Evolutionary conservation across 1,139 yeast species (phyloP).

Genomic region (Lodderomyces metapsilosis): DNA sequence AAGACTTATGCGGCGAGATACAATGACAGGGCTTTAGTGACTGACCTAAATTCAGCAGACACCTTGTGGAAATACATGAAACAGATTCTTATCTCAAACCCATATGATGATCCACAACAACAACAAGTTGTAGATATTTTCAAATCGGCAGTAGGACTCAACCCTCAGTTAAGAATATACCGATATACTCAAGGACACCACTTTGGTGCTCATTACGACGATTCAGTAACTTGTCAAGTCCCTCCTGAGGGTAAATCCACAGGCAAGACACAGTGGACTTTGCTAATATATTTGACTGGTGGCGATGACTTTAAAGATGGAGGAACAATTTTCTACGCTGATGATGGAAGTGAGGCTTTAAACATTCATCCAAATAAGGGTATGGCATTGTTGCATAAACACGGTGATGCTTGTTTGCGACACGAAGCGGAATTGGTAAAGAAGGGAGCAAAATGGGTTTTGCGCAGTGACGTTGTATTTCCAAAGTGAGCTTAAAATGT

Average conservation of each 20-base stretch:
- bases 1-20: conserved; percentile 59
- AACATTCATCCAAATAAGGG: conserved; percentile 54
- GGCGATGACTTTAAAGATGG: conserved; percentile 59
- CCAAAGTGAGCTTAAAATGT: too few species aligned
- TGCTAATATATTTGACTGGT: conserved; percentile 59
- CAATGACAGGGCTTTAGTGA: conserved; percentile 51
- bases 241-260: conserved; percentile 18
- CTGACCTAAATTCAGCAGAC: conserved; percentile 39
- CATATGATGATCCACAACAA: conserved; percentile 29
- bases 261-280: conserved; percentile 58
- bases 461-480: conserved; percentile 59
- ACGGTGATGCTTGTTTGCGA: conserved; percentile 62
- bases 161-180: conserved; percentile 58
- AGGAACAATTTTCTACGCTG: conserved; percentile 56
- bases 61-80: conserved; percentile 46
- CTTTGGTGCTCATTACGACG: conserved; percentile 66
- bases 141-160: conserved; percentile 46
- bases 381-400: conserved; percentile 62
- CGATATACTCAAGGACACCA: conserved; percentile 59
- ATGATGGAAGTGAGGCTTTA: conserved; percentile 21
- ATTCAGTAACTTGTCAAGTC: conserved; percentile 42
- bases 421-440: conserved; percentile 60
- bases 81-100: conserved; percentile 30
- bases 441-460: conserved; percentile 61
- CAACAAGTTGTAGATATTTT: conserved; percentile 26